Base-by-base conservation (phyloP, 331 rosid species). In the Spiraea crenata region DNA sequence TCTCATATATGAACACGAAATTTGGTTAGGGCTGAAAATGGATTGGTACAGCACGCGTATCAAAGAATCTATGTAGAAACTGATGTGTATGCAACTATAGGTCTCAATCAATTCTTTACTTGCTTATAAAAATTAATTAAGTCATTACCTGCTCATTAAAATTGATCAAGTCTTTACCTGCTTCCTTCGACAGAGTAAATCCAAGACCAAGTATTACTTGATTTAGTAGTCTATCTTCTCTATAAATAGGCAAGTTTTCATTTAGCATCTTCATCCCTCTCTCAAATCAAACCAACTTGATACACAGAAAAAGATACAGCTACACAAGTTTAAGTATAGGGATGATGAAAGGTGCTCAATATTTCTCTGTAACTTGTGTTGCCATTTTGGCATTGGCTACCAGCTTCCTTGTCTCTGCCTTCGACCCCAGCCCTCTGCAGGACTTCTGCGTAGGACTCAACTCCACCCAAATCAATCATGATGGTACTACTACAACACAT, bases 391-490 rank as follows among this genome's bases (percentile, higher is more conserved):
- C 41, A 35, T 37, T 58, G 17, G 64, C 64, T 4, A 16, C 62
- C 9, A 14, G 11, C 64, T 31, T 58, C 64, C 64, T 58, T 14
- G 64, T 38, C 11, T 35, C 64, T 35, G 45, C 64, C 20, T 58
- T 11, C 1, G 64, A 58, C 42, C 64, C 64, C 64, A 16, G 11
- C 34, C 64, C 64, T 58, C 45, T 58, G 12, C 64, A 58, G 20
- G 64, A 58, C 64, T 35, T 58, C 31, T 58, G 64, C 64, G 64
- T 58, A 14, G 64, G 44, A 58, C 14, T 58, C 7, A 58, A 58
- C 14, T 13, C 14, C 64, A 58, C 64, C 64, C 11, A 58, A 25
- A 25, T 25, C 31, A 25, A 25, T 25, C 1, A 25, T 25, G 31
- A 1, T 25, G 31, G 31, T 25, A 25, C 31, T 25, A 25, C 31